phyloP scores from a whole-genome alignment of 2,329 filamentous ascomycete genomes.

The Colletotrichum somersetense region DNA sequence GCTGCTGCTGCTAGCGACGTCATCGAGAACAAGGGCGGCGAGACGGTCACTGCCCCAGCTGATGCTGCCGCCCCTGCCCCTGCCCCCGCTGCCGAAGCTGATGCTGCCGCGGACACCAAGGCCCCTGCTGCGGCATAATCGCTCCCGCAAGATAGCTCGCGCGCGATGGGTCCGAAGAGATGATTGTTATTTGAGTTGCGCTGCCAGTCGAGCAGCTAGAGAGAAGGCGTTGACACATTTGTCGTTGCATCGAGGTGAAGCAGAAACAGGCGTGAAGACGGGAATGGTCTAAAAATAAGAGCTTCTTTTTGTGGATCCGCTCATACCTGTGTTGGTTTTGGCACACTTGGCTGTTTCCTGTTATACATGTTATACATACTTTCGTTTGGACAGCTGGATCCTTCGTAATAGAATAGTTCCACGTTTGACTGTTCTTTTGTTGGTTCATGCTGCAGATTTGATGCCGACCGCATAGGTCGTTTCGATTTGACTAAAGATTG shows the following conservation, averaged over 20 bases:
- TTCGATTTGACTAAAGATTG: not conserved
- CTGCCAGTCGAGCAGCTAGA: conserved; percentile 37
- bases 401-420: not conserved
- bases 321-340: conserved; percentile 25
- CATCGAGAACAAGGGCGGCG: conserved; percentile 57
- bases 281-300: conserved; percentile 38
- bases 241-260: conserved; percentile 30
- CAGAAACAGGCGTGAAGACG: conserved; percentile 3
- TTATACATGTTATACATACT: conserved; percentile 41
- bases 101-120: conserved; percentile 50
- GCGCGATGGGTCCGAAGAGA: not conserved
- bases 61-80: conserved; percentile 49
- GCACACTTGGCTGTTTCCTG: conserved; percentile 16
- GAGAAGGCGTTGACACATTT: conserved; percentile 37
- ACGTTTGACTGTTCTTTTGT: not conserved
- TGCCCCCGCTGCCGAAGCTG: conserved; percentile 50
- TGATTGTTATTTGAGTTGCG: conserved; percentile 36
- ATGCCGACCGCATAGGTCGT: not conserved
- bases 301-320: conserved; percentile 33
- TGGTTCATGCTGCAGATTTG: not conserved
- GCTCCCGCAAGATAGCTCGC: not conserved
- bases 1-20: conserved; percentile 50
- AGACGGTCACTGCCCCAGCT: conserved; percentile 51
- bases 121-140: conserved; percentile 52
- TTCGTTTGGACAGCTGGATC: conserved; percentile 11